A percentile compares a stretch with the other conserved stretches of the same genome.
These are phyloP conservation scores for Colletotrichum sp. DNA, from an alignment of 2,329 filamentous ascomycete genomes.

Conservation along the genomic window DNA sequence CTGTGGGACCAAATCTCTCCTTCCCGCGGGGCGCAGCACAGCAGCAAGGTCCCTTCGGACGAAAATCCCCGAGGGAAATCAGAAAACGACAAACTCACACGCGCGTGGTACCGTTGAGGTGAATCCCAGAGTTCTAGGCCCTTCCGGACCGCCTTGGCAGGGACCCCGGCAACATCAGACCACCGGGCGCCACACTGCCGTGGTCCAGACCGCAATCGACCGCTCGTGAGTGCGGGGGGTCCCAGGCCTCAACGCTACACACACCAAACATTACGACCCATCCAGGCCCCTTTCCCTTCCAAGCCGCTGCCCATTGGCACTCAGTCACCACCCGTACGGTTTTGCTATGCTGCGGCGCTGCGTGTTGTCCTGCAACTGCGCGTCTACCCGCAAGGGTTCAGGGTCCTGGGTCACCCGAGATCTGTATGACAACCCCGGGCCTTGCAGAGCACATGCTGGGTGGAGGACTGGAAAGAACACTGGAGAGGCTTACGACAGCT, in stretches of 20 bases:
- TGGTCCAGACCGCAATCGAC: conserved; percentile 20
- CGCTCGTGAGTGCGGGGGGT: conserved; percentile 6
- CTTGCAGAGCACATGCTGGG: background rate
- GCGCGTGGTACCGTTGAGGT: background rate
- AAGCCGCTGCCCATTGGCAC: background rate
- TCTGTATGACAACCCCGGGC: background rate
- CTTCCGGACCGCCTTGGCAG: conserved; percentile 11
- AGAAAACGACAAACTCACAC: background rate
- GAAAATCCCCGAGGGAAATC: background rate
- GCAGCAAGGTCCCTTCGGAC: background rate
- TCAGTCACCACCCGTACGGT: background rate
- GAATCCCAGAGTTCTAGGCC: conserved; percentile 4
- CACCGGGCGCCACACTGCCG: conserved; percentile 2
- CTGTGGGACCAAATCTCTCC: background rate
- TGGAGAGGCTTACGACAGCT: background rate
- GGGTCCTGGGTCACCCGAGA: background rate
- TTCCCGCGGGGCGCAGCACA: background rate
- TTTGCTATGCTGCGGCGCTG: background rate
- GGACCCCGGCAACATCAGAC: conserved; percentile 12
- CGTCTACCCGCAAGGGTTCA: conserved; percentile 2
- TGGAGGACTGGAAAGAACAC: background rate
- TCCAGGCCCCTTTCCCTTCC: background rate
- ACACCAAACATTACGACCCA: background rate
- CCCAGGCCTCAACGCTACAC: background rate
- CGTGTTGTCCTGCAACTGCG: background rate